phyloP scores from a whole-genome alignment of 805 yeast species.

The Barnettozyma siamensis region DNA sequence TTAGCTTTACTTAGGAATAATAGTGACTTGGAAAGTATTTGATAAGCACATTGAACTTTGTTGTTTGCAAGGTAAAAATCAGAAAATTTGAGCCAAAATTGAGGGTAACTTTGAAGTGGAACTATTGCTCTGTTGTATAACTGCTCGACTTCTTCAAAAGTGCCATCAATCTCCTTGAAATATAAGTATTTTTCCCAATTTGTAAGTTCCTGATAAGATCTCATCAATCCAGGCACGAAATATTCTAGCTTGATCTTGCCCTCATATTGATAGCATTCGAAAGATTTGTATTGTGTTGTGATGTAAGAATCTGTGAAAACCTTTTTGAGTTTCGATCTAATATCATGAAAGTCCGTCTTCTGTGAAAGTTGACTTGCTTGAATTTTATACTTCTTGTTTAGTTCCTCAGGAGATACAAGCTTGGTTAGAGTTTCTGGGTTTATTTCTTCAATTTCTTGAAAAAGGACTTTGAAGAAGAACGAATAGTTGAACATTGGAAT shows the following conservation, averaged over 20 bases:
- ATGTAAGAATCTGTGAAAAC: conserved; percentile 47
- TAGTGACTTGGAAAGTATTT: conserved; percentile 33
- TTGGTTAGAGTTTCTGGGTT: conserved; percentile 7
- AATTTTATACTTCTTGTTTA: conserved; percentile 19
- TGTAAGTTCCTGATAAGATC: conserved; percentile 41
- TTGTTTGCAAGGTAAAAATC: conserved; percentile 33
- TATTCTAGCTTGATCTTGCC: conserved; percentile 33
- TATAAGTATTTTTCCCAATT: conserved; percentile 56
- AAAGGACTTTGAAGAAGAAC: conserved; percentile 36
- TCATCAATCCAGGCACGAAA: conserved; percentile 29
- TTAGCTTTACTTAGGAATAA: conserved; percentile 19
- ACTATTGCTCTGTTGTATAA: conserved; percentile 45
- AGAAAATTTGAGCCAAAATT: conserved; percentile 46
- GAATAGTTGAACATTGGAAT: conserved; percentile 52
- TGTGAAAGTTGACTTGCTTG: conserved; percentile 8
- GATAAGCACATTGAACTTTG: conserved; percentile 32
- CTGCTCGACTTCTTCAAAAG: conserved; percentile 19
- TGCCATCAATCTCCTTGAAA: conserved; percentile 37
- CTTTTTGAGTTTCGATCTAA: conserved; percentile 38
- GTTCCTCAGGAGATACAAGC: conserved; percentile 16
- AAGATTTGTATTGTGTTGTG: conserved; percentile 47
- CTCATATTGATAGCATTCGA: conserved; percentile 46
- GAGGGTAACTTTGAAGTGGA: conserved; percentile 38
- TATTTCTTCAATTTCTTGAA: conserved; percentile 28
- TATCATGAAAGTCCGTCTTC: conserved; percentile 21